Base-by-base conservation (phyloP, 768 basidiomycete genomes). In the Rhodocollybia butyracea region DNA sequence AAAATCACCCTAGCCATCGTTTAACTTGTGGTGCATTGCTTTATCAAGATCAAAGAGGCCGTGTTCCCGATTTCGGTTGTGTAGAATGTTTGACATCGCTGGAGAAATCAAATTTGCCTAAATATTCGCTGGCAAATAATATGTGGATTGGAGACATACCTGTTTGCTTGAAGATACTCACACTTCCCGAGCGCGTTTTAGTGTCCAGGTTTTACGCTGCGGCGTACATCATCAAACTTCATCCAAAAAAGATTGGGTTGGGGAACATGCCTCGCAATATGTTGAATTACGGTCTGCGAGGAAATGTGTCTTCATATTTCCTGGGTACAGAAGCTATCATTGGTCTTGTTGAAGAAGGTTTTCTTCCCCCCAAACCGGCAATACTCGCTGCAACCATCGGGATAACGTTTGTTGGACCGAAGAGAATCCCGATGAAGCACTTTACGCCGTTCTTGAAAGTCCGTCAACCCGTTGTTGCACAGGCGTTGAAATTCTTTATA, bases 401-500 rank as follows among this genome's bases (percentile, higher is more conserved):
- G 0, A 60, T 78, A 0, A 73, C 71, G 0, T 77, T 71, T 57
- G 58, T 76, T 8, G 74, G 74, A 0, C 21, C 55, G 1, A 59
- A 65, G 5, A 27, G 60, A 1, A 19, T 70, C 0, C 67, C 65
- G 1, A 69, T 70, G 34, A 3, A 58, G 0, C 66, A 61, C 64
- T 27, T 78, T 27, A 48, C 38, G 1, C 19, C 13, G 1, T 66
- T 61, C 0, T 76, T 79, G 39, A 57, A 62, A 0, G 72, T 79
- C 0, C 58, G 71, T 0, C 46, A 73, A 1, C 3, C 57, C 0
- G 34, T 31, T 0, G 73, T 79, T 0, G 34, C 15, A 2, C 50
- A 59, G 0, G 74, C 73, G 2, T 50, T 78, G 2, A 1, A 0
- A 1, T 77, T 75, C 73, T 54, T 76, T 32, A 76, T 74, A 51